phyloP scores from a whole-genome alignment of 2,329 filamentous ascomycete species.

The Trichoderma citrinoviride region DNA sequence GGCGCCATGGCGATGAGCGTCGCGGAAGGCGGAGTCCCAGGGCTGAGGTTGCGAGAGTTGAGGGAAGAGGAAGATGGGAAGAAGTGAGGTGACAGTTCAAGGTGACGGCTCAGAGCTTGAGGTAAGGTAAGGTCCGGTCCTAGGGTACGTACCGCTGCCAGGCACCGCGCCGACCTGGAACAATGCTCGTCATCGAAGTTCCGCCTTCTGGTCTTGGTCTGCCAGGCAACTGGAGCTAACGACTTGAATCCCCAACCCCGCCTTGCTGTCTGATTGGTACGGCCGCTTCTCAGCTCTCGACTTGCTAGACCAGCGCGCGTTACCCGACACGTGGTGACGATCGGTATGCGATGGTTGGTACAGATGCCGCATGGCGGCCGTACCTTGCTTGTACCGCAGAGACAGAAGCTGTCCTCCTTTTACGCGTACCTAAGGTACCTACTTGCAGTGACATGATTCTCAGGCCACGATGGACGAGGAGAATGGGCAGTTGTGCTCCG shows the following conservation, averaged over 20 bases:
- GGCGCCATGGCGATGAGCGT: constrained; percentile 40
- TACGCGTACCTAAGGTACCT: constrained; percentile 11
- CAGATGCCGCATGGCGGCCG: background rate
- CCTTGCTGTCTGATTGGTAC: constrained; percentile 17
- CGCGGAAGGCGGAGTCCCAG: constrained; percentile 23
- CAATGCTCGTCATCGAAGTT: constrained; percentile 20
- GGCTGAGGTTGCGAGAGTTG: constrained; percentile 13
- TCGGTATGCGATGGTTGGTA: background rate
- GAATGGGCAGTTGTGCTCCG: background rate
- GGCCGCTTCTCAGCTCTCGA: background rate
- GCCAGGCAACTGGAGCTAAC: constrained; percentile 8
- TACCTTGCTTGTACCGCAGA: background rate
- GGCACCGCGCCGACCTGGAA: constrained; percentile 1
- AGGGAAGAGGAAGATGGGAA: constrained; percentile 8
- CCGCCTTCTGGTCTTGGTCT: too few relatives aligned
- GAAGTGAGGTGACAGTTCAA: background rate
- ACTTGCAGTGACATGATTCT: background rate
- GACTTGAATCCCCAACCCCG: background rate
- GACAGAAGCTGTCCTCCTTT: background rate
- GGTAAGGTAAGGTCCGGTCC: background rate
- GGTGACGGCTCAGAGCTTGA: background rate
- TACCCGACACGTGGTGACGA: constrained; percentile 13
- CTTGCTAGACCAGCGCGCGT: background rate
- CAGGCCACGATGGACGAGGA: background rate
- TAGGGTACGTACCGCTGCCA: constrained; percentile 12